These are phyloP conservation scores for Asterella californica DNA, from an alignment of 225 moss, liverwort and hornwort genomes.

Conservation along the genomic window DNA sequence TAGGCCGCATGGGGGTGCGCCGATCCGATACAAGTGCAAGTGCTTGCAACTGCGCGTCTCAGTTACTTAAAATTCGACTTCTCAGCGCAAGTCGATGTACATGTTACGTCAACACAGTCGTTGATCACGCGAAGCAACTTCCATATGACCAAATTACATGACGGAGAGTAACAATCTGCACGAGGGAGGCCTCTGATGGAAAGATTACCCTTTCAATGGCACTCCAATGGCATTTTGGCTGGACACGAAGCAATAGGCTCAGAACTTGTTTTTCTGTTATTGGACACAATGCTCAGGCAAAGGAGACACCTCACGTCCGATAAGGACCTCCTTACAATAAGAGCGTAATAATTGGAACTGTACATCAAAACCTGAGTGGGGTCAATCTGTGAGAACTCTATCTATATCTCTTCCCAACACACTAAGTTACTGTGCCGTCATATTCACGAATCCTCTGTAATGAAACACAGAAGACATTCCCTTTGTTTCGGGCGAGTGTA, in stretches of 20 bases:
- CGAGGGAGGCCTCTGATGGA: neutral
- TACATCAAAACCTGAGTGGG: conserved; percentile 15
- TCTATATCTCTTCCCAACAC: conserved; percentile 22
- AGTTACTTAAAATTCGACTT: neutral
- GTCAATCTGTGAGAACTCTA: conserved; percentile 11
- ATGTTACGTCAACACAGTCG: neutral
- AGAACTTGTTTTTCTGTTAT: conserved; percentile 4
- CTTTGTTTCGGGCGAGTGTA: neutral
- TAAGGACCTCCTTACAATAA: neutral
- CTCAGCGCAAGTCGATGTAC: neutral
- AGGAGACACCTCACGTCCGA: neutral
- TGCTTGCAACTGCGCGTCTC: neutral
- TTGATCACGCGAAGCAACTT: neutral
- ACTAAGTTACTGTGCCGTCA: conserved; percentile 17
- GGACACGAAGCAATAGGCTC: neutral
- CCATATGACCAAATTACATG: neutral
- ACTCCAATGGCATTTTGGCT: neutral
- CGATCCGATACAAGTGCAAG: neutral
- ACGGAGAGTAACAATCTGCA: neutral
- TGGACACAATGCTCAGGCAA: conserved; percentile 9
- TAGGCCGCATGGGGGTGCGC: neutral
- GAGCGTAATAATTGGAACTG: conserved; percentile 12
- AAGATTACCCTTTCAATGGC: neutral
- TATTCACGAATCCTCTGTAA: conserved; percentile 14
- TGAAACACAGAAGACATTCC: conserved; percentile 13